Evolutionary conservation across 805 yeast genomes (phyloP), one percentile per base, ranked within the genome.

Genomic region (Helenozyma rhizophorensis): DNA sequence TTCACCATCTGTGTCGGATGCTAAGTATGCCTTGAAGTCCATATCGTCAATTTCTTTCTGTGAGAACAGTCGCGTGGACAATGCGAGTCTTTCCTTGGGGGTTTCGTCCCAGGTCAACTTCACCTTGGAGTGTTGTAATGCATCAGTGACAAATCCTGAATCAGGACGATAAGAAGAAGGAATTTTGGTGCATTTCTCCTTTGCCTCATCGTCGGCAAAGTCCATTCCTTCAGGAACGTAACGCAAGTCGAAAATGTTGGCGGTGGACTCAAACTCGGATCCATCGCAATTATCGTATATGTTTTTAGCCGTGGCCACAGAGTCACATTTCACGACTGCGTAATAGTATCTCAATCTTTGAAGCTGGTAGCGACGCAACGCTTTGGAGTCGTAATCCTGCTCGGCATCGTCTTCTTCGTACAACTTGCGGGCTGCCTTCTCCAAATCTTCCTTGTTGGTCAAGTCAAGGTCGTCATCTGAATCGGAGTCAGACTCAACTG

Each of bases 61-160:
- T 30, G 87, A 78, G 56, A 93, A 90, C 6, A 88, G 86, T 46
- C 82, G 80, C 11, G 83, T 72, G 1, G 96, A 74, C 33, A 89
- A 57, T 37, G 82, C 77, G 12, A 77, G 58, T 51, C 98, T 76
- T 51, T 88, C 97, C 37, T 79, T 81, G 6, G 98, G 97, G 0
- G 97, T 94, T 62, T 90, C 97, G 59, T 93, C 98, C 98, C 98
- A 93, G 0, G 97, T 89, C 45, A 93, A 70, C 57, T 86, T 89
- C 30, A 93, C 98, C 51, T 89, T 93, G 11, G 97, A 89, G 54
- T 88, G 96, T 56, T 93, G 96, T 39, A 93, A 69, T 0, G 98
- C 98, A 61, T 86, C 97, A 3, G 98, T 93, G 19, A 85, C 84
- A 58, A 93, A 93, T 8, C 72, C 68, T 2, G 67, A 51, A 33